Evolutionary conservation across 1,284 basidiomycete genomes (phyloP).

Genomic region (Porodaedalea pini): DNA sequence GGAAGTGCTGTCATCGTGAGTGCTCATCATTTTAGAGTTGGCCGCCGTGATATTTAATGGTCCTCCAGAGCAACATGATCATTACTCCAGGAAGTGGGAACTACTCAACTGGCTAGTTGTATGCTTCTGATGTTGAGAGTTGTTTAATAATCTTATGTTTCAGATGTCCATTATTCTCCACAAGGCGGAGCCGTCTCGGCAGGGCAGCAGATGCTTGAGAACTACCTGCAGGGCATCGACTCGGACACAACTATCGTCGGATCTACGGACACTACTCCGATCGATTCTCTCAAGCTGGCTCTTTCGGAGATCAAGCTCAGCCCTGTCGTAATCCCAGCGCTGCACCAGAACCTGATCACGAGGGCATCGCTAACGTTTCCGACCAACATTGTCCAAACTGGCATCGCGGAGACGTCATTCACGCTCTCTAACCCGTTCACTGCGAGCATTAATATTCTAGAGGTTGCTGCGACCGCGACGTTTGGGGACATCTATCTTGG

Average conservation of each 20-base stretch:
- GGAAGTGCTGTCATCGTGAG: conserved; percentile 59
- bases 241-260: conserved; percentile 60
- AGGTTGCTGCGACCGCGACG: conserved; percentile 54
- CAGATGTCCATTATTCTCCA: conserved; percentile 64
- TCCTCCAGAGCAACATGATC: conserved; percentile 44
- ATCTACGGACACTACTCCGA: conserved; percentile 54
- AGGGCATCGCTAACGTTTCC: conserved; percentile 55
- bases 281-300: conserved; percentile 63
- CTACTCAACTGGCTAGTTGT: conserved; percentile 47
- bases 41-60: conserved; percentile 20
- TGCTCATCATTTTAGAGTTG: conserved; percentile 24
- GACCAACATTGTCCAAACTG: conserved; percentile 53
- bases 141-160: conserved; percentile 16
- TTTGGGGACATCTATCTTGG: conserved; percentile 54
- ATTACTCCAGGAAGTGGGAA: conserved; percentile 52
- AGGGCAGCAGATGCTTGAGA: conserved; percentile 61
- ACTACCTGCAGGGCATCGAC: conserved; percentile 66
- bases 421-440: conserved; percentile 72
- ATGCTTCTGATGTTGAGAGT: not conserved
- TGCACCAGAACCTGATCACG: conserved; percentile 62
- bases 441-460: conserved; percentile 65
- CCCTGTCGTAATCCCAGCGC: conserved; percentile 63
- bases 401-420: conserved; percentile 54
- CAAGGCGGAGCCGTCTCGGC: conserved; percentile 52
- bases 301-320: conserved; percentile 60